phyloP scores from a whole-genome alignment of 1,284 basidiomycete species.

The Anthracocystis panici-leucophaei region DNA sequence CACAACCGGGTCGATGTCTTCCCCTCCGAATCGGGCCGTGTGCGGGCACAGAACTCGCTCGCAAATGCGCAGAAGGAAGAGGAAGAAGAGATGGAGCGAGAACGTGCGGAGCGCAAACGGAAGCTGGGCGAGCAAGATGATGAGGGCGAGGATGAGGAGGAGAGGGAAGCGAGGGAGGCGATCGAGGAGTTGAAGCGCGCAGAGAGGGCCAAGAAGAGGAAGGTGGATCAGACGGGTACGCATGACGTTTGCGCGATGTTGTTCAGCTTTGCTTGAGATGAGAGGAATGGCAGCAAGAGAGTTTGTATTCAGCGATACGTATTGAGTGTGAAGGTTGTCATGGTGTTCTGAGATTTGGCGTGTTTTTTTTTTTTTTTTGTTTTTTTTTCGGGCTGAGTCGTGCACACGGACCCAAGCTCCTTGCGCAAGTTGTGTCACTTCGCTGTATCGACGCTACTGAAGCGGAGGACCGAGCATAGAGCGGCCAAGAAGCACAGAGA shows the following conservation, averaged over 20 bases:
- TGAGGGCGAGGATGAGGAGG: slow-evolving; percentile 37
- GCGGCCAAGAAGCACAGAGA: background rate
- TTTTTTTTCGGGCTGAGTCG: background rate
- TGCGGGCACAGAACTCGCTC: slow-evolving; percentile 15
- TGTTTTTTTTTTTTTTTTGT: no score
- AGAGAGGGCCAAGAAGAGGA: slow-evolving; percentile 49
- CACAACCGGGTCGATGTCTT: slow-evolving; percentile 44
- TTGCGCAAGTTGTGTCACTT: background rate
- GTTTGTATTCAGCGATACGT: background rate
- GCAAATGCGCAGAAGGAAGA: slow-evolving; percentile 34
- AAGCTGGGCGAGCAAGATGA: slow-evolving; percentile 27
- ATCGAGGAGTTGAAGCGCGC: slow-evolving; percentile 44
- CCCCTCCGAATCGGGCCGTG: slow-evolving; percentile 27
- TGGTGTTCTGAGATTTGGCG: background rate
- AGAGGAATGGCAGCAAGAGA: background rate
- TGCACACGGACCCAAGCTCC: background rate
- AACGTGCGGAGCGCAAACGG: slow-evolving; percentile 29
- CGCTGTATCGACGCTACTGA: background rate
- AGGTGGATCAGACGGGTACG: slow-evolving; percentile 39
- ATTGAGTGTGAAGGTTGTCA: background rate
- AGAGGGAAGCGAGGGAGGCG: slow-evolving; percentile 42
- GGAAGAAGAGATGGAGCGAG: slow-evolving; percentile 22
- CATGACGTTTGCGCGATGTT: slow-evolving; percentile 43
- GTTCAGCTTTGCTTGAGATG: slow-evolving; percentile 46
- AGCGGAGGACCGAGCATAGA: slow-evolving; percentile 8